Evolutionary conservation across 306 rosid species (phyloP), one percentile per base, ranked within the genome.

Genomic region (Oemleria cerasiformis): DNA sequence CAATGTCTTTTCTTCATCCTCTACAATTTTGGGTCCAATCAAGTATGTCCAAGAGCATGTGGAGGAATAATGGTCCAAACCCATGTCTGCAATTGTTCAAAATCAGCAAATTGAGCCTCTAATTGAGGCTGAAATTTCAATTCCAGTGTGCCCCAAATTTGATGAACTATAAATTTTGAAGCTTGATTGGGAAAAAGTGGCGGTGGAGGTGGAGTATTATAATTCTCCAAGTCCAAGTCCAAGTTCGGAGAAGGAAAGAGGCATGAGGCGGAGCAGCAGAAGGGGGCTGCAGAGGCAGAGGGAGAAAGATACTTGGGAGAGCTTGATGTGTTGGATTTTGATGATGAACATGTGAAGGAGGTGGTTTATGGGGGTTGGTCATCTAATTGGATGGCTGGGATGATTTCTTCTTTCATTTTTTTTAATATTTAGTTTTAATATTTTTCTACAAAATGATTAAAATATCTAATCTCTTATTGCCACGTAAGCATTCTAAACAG

Each of bases 281-380:
- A 69, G 62, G 49, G 39, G 47, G 44, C 7, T 8, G 48, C 73
- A 69, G 40, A 47, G 39, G 19, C 63, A 62, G 5, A 67, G 41
- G n/a, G 70, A 77, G 72, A 17, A 60, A 56, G 78, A 69, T 63
- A 57, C 39, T 62, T 19, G 88, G n/a, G 71, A 39, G 86, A 78
- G 72, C 51, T 75, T 49, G 86, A 74, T 8, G 7, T 11, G 21
- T 49, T 76, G 76, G 69, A 69, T 45, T 62, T 62, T 67, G 68
- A 59, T 25, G 20, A 56, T 23, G n/a, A n/a, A n/a, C 39, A 20
- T 71, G 68, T 50, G 61, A 38, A 79, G 64, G 77, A 53, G 25
- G 59, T 71, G 16, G 3, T 7, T 43, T 42, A 40, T 44, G 62
- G 69, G 62, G 15, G 42, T 41, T 69, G 77, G 49, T 17, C 58